phyloP scores from a whole-genome alignment of 495 filamentous ascomycete genomes.

The Massariosphaeria phaeospora region DNA sequence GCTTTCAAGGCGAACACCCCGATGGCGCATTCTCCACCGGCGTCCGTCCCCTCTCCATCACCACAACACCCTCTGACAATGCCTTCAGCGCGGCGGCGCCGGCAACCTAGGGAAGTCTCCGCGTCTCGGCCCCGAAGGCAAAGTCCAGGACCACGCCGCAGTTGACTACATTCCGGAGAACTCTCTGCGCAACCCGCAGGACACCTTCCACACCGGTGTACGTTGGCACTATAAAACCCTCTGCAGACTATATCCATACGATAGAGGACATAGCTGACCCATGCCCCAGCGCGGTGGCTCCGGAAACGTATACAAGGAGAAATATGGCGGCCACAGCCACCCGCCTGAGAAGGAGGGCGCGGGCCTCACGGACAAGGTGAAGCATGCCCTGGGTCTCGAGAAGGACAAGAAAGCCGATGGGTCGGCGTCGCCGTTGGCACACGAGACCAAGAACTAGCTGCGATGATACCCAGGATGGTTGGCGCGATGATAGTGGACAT shows the following conservation, averaged over 20 bases:
- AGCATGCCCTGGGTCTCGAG: conserved; percentile 35
- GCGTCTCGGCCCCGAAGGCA: conserved; percentile 8
- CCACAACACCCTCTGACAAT: conserved; percentile 4
- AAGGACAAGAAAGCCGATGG: conserved; percentile 29
- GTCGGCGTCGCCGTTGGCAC: conserved; percentile 10
- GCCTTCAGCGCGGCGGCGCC: conserved; percentile 37
- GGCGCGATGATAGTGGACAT: background rate
- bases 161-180: conserved; percentile 39
- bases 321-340: conserved; percentile 40
- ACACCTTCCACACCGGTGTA: conserved; percentile 43
- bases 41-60: conserved; percentile 13
- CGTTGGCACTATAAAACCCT: conserved; percentile 3
- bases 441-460: conserved; percentile 13
- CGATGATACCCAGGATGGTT: background rate
- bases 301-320: conserved; percentile 40
- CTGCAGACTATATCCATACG: background rate
- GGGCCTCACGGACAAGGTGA: conserved; percentile 41
- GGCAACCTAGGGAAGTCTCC: conserved; percentile 36
- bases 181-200: conserved; percentile 35
- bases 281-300: conserved; percentile 36
- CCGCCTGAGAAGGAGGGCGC: conserved; percentile 28
- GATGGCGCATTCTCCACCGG: conserved; percentile 30
- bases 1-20: conserved; percentile 28
- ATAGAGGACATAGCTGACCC: conserved; percentile 3
- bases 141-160: conserved; percentile 11